phyloP scores from a whole-genome alignment of 2,329 filamentous ascomycete species.

The Fusarium sp. region DNA sequence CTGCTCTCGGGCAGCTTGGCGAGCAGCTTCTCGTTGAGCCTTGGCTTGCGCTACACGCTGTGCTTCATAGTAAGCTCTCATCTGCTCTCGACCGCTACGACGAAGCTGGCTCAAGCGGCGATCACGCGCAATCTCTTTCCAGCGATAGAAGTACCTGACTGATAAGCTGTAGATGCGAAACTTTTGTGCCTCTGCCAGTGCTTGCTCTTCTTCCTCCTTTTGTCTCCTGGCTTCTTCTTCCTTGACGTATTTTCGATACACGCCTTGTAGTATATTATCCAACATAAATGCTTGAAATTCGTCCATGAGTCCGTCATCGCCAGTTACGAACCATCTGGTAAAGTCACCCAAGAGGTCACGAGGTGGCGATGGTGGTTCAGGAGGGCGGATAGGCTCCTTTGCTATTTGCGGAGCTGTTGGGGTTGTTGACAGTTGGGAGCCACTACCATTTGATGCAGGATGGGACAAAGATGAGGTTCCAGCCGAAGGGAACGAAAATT shows the following conservation, averaged over 20 bases:
- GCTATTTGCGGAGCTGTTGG: conserved; percentile 1
- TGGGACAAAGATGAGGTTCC: conserved; percentile 2
- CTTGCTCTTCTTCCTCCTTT: conserved; percentile 60
- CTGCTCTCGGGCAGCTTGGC: conserved; percentile 40
- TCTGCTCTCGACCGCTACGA: conserved; percentile 61
- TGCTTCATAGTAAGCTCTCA: conserved; percentile 57
- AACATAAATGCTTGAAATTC: conserved; percentile 60
- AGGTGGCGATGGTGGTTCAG: conserved; percentile 27
- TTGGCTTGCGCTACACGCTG: conserved; percentile 49
- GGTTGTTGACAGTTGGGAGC: conserved; percentile 2
- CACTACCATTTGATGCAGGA: background rate
- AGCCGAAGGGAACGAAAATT: conserved; percentile 17
- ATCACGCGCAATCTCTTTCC: conserved; percentile 61
- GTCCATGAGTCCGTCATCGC: conserved; percentile 63
- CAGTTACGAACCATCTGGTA: conserved; percentile 64
- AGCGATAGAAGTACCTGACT: conserved; percentile 67
- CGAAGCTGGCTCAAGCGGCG: conserved; percentile 62
- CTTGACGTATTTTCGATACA: conserved; percentile 54
- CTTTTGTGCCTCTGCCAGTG: conserved; percentile 58
- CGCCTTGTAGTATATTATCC: conserved; percentile 55
- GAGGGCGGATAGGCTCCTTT: conserved; percentile 7
- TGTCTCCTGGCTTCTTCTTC: conserved; percentile 55
- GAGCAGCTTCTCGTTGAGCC: conserved; percentile 50
- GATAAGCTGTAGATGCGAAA: conserved; percentile 61
- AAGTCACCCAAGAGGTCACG: conserved; percentile 61